A percentile compares a stretch with the other conserved stretches of the same genome.
Conservation (phyloP, 2,329 filamentous ascomycete species). For the Tolypocladium cylindrosporum region DNA sequence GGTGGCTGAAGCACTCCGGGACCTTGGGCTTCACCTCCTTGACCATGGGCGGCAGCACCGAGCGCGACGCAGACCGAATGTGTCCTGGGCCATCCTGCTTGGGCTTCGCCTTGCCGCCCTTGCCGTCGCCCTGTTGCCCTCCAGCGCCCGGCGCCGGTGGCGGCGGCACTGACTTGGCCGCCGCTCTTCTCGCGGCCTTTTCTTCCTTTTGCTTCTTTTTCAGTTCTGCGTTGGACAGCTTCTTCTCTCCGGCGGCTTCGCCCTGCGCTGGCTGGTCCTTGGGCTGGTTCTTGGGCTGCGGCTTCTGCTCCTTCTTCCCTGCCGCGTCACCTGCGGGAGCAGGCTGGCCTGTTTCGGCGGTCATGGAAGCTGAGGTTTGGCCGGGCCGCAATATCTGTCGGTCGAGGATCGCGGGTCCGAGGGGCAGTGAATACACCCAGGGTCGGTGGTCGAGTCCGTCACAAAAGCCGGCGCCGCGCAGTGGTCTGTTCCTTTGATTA, state of each 20-base stretch:
- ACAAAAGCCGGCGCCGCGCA: not conserved
- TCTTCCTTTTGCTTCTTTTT: constrained; percentile 88
- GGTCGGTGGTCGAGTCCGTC: not conserved
- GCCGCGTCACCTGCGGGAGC: constrained; percentile 14
- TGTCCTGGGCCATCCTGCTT: constrained; percentile 32
- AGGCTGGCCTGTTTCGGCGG: constrained; percentile 20
- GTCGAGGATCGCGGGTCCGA: not conserved
- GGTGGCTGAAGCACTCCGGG: constrained; percentile 69
- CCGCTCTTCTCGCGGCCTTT: constrained; percentile 76
- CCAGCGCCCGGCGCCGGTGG: constrained; percentile 27
- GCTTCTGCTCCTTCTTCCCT: constrained; percentile 12
- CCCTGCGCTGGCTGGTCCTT: constrained; percentile 10
- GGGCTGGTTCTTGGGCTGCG: constrained; percentile 11
- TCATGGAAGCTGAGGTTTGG: constrained; percentile 12
- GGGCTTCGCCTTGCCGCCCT: constrained; percentile 35
- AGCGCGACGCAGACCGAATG: constrained; percentile 23
- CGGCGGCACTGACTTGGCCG: constrained; percentile 48
- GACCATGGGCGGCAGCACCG: constrained; percentile 20
- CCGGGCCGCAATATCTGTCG: not conserved
- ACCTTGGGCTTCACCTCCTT: constrained; percentile 50
- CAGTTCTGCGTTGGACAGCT: constrained; percentile 65
- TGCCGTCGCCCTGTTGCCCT: constrained; percentile 30
- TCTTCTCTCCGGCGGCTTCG: constrained; percentile 30
- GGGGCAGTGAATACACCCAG: not conserved
- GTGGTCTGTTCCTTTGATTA: not conserved